phyloP scores from a whole-genome alignment of 2,329 filamentous ascomycete genomes.

The Neopestalotiopsis rosae region DNA sequence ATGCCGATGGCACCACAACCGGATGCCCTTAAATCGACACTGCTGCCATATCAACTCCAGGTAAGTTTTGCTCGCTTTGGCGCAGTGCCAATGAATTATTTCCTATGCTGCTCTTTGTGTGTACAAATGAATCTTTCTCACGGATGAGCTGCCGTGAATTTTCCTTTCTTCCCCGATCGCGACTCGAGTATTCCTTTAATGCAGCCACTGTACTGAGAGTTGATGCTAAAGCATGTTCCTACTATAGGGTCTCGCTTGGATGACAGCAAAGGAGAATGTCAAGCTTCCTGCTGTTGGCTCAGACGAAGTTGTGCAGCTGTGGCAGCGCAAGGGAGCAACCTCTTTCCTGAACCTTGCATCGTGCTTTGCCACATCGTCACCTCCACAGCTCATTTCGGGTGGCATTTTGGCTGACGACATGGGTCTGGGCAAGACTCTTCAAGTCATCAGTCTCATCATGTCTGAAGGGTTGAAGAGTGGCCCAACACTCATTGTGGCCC shows the following conservation, averaged over 20 bases:
- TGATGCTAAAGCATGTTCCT: conserved; percentile 12
- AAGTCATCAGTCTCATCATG: conserved; percentile 81
- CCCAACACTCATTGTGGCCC: conserved; percentile 79
- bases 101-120: no score
- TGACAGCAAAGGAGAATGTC: conserved; percentile 77
- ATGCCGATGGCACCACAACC: conserved; percentile 79
- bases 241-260: conserved; percentile 78
- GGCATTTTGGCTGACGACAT: conserved; percentile 92
- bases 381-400: conserved; percentile 73
- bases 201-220: conserved; percentile 1
- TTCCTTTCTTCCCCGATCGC: neutral
- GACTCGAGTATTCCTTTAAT: neutral
- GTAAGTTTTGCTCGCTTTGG: conserved; percentile 36
- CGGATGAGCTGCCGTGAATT: neutral
- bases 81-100: neutral
- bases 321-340: conserved; percentile 61
- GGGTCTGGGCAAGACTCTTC: conserved; percentile 89
- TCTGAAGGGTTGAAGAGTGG: conserved; percentile 54
- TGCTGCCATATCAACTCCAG: conserved; percentile 81
- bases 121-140: neutral
- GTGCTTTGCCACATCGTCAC: conserved; percentile 62
- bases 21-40: conserved; percentile 62
- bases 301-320: conserved; percentile 74
- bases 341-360: conserved; percentile 73
- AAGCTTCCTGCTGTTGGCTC: conserved; percentile 63